Base-by-base conservation (phyloP, 2,329 filamentous ascomycete species). In the Diaporthe eres region DNA sequence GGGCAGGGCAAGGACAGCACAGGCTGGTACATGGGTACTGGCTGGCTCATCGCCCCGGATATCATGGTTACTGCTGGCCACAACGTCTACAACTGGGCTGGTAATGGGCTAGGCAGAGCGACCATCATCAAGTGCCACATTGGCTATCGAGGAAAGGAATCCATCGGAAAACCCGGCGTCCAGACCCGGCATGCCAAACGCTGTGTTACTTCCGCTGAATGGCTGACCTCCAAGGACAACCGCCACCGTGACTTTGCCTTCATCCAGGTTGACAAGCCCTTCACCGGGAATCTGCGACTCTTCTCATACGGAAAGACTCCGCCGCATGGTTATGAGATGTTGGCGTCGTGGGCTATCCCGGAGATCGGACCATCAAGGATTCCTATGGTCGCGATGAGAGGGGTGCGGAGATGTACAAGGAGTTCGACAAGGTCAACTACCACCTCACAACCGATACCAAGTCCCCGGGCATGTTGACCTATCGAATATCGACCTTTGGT, bases 141-240 rank as follows among this genome's bases (percentile, higher is more conserved):
- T 10, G 55, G 55, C 28, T 58, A 58, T 28, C 28, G 34, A 4
- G 53, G 53, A 3, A 58, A 58, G 28, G 55, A 58, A 58, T 58
- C 55, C 6, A 22, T 58, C 28, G 55, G 55, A 22, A 34, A 37
- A 5, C 6, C 55, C 28, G 17, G 28, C 3, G 55, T 58, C 6
- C 55, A 58, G 17, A 58, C 55, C 28, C 55, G 55, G 6, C 55
- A 34, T 28, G 55, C 55, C 55, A 58, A 58, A 15, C 55, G 55
- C 7, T 58, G 55, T 58, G 55, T 58, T 17, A 58, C 55, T 34
- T 58, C 55, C 6, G 55, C 55, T 58, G 55, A 58, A 5, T 58
- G 55, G 55, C 55, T 58, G 17, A 28, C 55, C 17, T 58, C 55
- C 55, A 58, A 58, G 28, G 55, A 58, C 55, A 58, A 58, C 55